Base-by-base conservation (phyloP, 164 flowering plant species). In the Nymphaea thermarum region DNA sequence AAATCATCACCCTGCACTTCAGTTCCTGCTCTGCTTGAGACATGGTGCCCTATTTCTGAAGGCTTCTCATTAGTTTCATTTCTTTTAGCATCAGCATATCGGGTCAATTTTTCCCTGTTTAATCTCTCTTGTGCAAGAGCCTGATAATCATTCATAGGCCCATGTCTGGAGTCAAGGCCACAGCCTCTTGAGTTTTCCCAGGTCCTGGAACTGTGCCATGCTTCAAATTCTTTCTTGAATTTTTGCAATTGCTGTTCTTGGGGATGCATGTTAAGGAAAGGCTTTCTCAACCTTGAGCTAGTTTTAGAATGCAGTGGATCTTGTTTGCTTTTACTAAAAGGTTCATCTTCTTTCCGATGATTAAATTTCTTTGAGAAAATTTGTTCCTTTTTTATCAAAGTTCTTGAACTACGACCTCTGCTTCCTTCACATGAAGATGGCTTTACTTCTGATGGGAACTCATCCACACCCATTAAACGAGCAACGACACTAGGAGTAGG, bases 191-290 rank as follows among this genome's bases (percentile, higher is more conserved):
- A 77, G 74, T 86, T 79, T 68, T 94, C 87, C 75, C 79, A 84
- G 62, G 85, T 73, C 80, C 87, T 77, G 44, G 92, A 87, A 44
- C 92, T 87, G 74, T 88, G 96, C 91, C 92, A 94, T 74, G 96
- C 96, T 82, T 86, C 93, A 82, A 94, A 90, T 18, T 94, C 99
- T 81, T 85, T 91, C 84, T 91, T 94, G 75, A 94, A 94, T 77
- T 87, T 89, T 75, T 88, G 96, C 7, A 94, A 81, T 71, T 90
- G 90, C 84, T 91, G 93, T 76, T 91, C 99, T 69, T 94, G 98
- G 70, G 99, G 98, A 80, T 94, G 98, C 75, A 85, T 89, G 41
- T 94, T 82, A 75, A 82, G 85, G 68, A 73, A 82, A 36, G 79
- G 84, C 70, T 77, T 85, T 66, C 69, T 62, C 14, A 61, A n/a